Evolutionary conservation across 352 stramenopile species (phyloP).

Genomic region (Pythium apleroticum): DNA sequence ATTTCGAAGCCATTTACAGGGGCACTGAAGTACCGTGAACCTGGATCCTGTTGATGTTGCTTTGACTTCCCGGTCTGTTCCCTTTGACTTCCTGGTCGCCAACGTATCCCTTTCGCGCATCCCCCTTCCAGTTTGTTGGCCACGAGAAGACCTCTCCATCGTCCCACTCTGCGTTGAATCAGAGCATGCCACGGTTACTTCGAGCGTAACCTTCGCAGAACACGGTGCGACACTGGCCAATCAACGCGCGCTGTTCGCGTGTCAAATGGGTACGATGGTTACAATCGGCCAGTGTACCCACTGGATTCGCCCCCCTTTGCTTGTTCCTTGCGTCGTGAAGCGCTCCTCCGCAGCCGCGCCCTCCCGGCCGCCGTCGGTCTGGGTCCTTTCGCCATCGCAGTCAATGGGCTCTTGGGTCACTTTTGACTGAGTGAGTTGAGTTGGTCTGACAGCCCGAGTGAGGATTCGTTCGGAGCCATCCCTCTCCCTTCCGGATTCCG

Average conservation of each 20-base stretch:
- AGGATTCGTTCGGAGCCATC: conserved; percentile 7
- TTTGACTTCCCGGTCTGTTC: not conserved
- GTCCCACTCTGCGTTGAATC: conserved; percentile 17
- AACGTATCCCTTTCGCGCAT: not conserved
- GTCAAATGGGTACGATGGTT: conserved; percentile 27
- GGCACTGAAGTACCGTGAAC: no score
- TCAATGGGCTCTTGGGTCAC: conserved; percentile 8
- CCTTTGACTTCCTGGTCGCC: conserved; percentile 13
- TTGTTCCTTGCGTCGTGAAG: conserved; percentile 1
- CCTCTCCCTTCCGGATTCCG: not conserved
- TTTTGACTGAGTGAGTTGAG: conserved; percentile 6
- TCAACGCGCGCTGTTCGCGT: conserved; percentile 6
- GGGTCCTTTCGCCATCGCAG: not conserved
- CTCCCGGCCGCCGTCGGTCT: not conserved
- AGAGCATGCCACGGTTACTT: conserved; percentile 11
- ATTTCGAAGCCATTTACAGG: no score
- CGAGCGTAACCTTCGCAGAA: conserved; percentile 18
- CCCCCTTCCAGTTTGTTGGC: conserved; percentile 8
- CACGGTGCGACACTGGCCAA: conserved; percentile 12
- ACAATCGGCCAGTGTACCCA: conserved; percentile 23
- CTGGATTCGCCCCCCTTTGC: conserved; percentile 15
- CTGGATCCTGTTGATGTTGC: not conserved
- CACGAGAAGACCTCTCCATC: conserved; percentile 17
- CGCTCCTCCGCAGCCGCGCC: conserved; percentile 7
- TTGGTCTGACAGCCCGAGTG: not conserved